Percentiles rank a stretch among this genome's conserved stretches.
Evolutionary conservation across 768 basidiomycete species (phyloP).

Genomic region (Leccinellum rugosiceps): DNA sequence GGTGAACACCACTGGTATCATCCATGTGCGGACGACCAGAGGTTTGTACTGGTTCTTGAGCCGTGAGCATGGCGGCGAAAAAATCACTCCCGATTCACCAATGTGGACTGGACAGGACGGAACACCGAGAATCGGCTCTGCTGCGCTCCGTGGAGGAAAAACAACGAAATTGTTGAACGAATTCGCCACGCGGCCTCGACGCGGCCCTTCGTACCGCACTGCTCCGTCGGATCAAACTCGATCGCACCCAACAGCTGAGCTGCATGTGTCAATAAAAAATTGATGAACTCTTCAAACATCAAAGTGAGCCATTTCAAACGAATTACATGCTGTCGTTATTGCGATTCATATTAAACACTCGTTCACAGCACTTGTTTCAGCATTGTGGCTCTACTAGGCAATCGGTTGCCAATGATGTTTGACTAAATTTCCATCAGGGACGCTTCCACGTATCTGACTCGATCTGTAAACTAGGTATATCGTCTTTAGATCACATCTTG

Average conservation of each 20-base stretch:
- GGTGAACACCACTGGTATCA: neutral
- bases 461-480: no score
- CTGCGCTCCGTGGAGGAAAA: neutral
- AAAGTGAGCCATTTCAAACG: no score
- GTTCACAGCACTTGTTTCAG: neutral
- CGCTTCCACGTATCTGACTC: no score
- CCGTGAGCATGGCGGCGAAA: neutral
- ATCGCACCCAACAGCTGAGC: no score
- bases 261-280: neutral
- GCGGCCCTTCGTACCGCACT: no score
- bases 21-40: neutral
- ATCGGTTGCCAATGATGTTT: no score
- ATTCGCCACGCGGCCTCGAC: neutral
- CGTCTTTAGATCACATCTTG: no score
- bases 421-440: no score
- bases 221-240: no score
- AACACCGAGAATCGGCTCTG: neutral
- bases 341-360: neutral
- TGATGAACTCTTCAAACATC: neutral
- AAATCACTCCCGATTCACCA: neutral
- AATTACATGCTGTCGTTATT: neutral
- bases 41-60: neutral
- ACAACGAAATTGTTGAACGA: neutral
- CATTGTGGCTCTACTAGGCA: neutral
- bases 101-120: no score